Base-by-base conservation (phyloP, 108 stramenopile species). In the Skeletonema tropicum region DNA sequence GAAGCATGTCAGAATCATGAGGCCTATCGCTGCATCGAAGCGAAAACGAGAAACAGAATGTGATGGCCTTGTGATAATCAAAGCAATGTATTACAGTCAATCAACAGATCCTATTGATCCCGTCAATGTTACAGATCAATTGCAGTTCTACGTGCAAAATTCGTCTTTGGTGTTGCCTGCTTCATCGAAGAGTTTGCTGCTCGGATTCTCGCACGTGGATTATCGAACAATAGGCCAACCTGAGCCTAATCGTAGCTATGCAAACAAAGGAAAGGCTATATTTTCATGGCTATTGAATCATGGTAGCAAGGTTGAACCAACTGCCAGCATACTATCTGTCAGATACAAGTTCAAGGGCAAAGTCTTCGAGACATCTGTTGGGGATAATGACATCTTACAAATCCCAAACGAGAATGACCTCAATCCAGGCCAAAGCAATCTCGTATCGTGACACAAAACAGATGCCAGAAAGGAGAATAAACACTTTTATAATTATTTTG, bases 141-240 rank as follows among this genome's bases (percentile, higher is more conserved):
- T 94, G 32, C 93, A 92, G 64, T 94, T 92, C 64, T 92, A 86
- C 88, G 88, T 90, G 0, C 23, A 68, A 4, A 70, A 88, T 45
- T 86, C 88, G 3, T 64, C 65, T 13, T 74, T 94, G 41, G 41
- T 11, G 1, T 71, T 94, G 36, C 85, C 90, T 12, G 71, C 81
- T 21, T 67, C 62, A 21, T 87, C 91, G 9, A 92, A 92, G 65
- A 76, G 79, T 57, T 61, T 83, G 45, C 73, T 94, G 15, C 64
- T 92, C 33, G 94, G 94, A 26, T 94, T 94, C 67, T 94, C 52
- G 2, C 52, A 25, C 23, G 6, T 55, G 21, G 23, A 55, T n/a
- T 10, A 25, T 10, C n/a, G 86, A 65, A 26, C 90, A 25, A n/a
- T 60, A 29, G 30, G 33, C 11, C 35, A 48, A 9, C 33, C 23